Evolutionary conservation across 352 stramenopile genomes (phyloP).

Genomic region (Globisporangium alternatum): DNA sequence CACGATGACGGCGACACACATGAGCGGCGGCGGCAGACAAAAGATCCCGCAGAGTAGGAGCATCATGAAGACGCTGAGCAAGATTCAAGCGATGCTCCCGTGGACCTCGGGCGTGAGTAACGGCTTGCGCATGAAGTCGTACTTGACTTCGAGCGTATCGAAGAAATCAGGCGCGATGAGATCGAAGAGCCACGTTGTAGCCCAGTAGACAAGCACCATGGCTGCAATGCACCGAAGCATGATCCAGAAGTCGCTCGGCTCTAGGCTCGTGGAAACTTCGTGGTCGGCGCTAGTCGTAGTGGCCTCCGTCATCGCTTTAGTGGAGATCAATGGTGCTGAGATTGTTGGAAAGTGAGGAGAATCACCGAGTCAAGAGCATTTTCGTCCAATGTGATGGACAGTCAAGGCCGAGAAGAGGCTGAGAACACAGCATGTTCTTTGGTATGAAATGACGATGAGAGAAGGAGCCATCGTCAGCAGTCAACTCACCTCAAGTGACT

Average conservation of each 20-base stretch:
- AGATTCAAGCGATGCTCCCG: too few species aligned
- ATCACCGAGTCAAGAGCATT: too few species aligned
- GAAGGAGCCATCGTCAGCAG: background rate
- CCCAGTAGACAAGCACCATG: background rate
- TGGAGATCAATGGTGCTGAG: background rate
- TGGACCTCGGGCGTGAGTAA: too few species aligned
- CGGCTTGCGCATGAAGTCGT: background rate
- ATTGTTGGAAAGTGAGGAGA: background rate
- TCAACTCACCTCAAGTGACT: background rate
- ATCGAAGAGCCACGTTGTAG: background rate
- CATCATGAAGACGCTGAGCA: too few species aligned
- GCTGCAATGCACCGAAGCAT: background rate
- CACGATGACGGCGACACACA: too few species aligned
- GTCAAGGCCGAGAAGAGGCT: too few species aligned
- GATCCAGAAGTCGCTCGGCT: background rate
- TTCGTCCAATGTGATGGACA: too few species aligned
- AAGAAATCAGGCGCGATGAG: background rate
- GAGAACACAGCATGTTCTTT: too few species aligned
- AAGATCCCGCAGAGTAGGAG: too few species aligned
- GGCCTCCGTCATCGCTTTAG: background rate
- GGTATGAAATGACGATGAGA: background rate
- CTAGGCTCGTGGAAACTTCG: background rate
- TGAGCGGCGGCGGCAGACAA: too few species aligned
- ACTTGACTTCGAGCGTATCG: background rate
- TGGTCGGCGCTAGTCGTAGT: background rate